These are phyloP conservation scores for Sporopachydermia lactativora DNA, from an alignment of 805 yeast species.

Conservation along the genomic window DNA sequence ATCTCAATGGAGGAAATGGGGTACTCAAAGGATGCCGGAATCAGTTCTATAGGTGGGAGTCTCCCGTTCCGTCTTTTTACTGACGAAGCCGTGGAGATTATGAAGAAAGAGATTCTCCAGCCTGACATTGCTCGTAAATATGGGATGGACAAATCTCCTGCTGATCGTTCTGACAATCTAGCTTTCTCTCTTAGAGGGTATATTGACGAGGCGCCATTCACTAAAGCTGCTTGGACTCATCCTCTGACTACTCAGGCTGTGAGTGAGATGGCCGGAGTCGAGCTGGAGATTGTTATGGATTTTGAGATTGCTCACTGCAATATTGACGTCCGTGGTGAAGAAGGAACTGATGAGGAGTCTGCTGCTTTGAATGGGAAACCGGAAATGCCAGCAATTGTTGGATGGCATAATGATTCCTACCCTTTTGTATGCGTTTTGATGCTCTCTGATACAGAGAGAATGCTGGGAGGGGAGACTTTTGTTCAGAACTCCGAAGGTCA, in stretches of 20 bases:
- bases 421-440: constrained; percentile 53
- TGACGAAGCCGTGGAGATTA: constrained; percentile 41
- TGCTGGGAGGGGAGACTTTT: constrained; percentile 47
- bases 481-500: constrained; percentile 24
- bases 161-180: constrained; percentile 23
- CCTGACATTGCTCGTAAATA: constrained; percentile 31
- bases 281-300: constrained; percentile 39
- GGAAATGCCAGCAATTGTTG: constrained; percentile 40
- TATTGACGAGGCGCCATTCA: constrained; percentile 33
- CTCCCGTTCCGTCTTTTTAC: constrained; percentile 51
- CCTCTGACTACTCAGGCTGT: constrained; percentile 41
- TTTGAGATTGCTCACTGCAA: constrained; percentile 43
- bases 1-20: constrained; percentile 38
- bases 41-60: constrained; percentile 40
- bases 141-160: constrained; percentile 27
- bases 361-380: constrained; percentile 10
- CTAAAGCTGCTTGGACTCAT: constrained; percentile 42
- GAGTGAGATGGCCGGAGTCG: constrained; percentile 45
- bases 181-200: constrained; percentile 31
- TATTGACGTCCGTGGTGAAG: constrained; percentile 17
- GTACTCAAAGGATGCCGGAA: constrained; percentile 28
- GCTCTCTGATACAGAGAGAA: constrained; percentile 41
- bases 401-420: constrained; percentile 52
- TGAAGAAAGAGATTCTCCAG: constrained; percentile 39
- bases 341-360: constrained; percentile 4